Evolutionary conservation across 2,329 filamentous ascomycete species (phyloP), one percentile per base, ranked within the genome.

Genomic region (Knufia fluminis): DNA sequence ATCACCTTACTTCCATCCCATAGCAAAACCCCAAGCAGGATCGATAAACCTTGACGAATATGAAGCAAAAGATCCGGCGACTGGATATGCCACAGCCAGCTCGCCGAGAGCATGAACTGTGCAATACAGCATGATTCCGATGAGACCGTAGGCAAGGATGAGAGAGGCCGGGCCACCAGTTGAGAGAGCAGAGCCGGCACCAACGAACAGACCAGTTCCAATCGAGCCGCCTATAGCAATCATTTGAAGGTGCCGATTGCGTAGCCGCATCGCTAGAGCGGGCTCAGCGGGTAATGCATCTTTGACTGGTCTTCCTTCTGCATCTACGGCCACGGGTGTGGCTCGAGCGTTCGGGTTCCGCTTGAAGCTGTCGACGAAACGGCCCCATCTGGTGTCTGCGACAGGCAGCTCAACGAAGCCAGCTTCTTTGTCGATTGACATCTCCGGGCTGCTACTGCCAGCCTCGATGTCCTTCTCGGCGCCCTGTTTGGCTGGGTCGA

Each of bases 1-100:
- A n/a, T n/a, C n/a, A n/a, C n/a, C n/a, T n/a, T n/a, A n/a, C 48
- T 70, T 66, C 68, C 68, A 71, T 14, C 68, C 68, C 61, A 71
- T 67, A 20, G 68, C 68, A 46, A 71, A 71, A 2, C 68, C 68
- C 68, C 59, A 60, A 23, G 57, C 90, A 1, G 90, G 91, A 62
- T 96, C 89, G 17, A 97, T 68, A 61, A 97, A 96, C 16, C 91
- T 80, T 24, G 88, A 95, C 16, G 90, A 92, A 69, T 90, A 96
- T 6, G 88, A 83, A 1, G 88, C 87, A 64, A 96, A 97, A 2
- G 89, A 94, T 49, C 91, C 91, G 19, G 90, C 86, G 22, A 96
- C 85, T 2, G 91, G 91, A 59, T 91, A 96, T 10, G 89, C 70
- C 16, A 96, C 89, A 14, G 90, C 87, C 67, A 97, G 79, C 67